Evolutionary conservation across 495 filamentous ascomycete genomes (phyloP).

Genomic region (Staphylotrichum longicolle): DNA sequence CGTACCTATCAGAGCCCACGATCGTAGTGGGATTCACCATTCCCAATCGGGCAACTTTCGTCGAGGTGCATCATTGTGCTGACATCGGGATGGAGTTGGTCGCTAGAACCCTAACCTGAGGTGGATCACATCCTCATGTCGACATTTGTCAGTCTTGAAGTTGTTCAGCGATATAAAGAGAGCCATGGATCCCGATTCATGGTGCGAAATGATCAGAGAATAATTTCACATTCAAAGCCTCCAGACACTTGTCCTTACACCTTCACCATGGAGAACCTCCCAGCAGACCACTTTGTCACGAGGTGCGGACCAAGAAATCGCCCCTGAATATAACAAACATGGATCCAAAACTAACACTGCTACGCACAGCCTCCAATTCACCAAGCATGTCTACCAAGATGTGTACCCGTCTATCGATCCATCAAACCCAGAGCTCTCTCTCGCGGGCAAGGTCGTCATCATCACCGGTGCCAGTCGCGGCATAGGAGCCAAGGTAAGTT

Average conservation of each 20-base stretch:
- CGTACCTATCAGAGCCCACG: too few species aligned
- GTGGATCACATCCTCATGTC: not conserved
- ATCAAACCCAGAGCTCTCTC: slow-evolving; percentile 29
- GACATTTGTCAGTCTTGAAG: not conserved
- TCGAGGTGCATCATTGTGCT: slow-evolving; percentile 9
- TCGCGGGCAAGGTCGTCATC: slow-evolving; percentile 43
- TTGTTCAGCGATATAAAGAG: not conserved
- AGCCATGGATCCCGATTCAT: not conserved
- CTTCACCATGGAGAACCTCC: slow-evolving; percentile 21
- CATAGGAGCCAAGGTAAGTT: slow-evolving; percentile 35
- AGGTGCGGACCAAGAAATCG: not conserved
- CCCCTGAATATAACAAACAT: not conserved
- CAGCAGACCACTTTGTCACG: slow-evolving; percentile 27
- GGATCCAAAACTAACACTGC: not conserved
- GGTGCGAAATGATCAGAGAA: too few species aligned
- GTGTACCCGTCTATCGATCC: slow-evolving; percentile 47
- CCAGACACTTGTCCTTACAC: not conserved
- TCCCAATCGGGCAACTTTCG: slow-evolving; percentile 12
- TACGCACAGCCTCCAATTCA: slow-evolving; percentile 26
- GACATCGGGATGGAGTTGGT: too few species aligned
- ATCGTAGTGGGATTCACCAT: not conserved
- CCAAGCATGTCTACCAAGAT: slow-evolving; percentile 41
- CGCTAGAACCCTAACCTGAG: too few species aligned
- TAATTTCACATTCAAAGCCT: not conserved
- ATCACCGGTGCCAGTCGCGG: slow-evolving; percentile 50